Percentiles rank a stretch among this genome's conserved stretches.
phyloP scores from a whole-genome alignment of 257 asterid species.

The Solanum ahanhuiri region DNA sequence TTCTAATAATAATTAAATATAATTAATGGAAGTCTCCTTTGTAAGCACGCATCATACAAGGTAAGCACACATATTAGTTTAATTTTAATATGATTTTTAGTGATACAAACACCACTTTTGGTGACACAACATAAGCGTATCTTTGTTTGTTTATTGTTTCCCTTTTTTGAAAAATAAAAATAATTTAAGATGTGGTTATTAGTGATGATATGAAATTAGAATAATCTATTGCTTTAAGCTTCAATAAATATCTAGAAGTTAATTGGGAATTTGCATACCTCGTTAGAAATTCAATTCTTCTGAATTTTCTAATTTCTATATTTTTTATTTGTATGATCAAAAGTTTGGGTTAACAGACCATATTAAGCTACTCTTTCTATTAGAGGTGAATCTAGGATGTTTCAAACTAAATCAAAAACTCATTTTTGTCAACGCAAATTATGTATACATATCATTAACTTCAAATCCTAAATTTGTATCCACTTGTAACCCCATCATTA shows the following conservation, averaged over 20 bases:
- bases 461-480: background rate
- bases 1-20: background rate
- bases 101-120: background rate
- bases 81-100: constrained; percentile 1
- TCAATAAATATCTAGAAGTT: background rate
- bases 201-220: background rate
- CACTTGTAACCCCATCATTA: background rate
- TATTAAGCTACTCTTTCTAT: too few species aligned
- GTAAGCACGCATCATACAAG: constrained; percentile 1
- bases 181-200: background rate
- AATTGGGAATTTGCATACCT: background rate
- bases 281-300: background rate
- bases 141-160: background rate
- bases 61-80: background rate
- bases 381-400: too few species aligned
- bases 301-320: background rate
- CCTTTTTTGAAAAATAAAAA: background rate
- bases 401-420: background rate
- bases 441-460: background rate
- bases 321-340: too few species aligned
- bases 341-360: too few species aligned
- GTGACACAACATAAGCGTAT: background rate
- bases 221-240: background rate
- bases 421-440: background rate
- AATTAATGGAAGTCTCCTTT: background rate